Evolutionary conservation across 2,329 filamentous ascomycete genomes (phyloP).

Genomic region (Epichloe coenophiala): DNA sequence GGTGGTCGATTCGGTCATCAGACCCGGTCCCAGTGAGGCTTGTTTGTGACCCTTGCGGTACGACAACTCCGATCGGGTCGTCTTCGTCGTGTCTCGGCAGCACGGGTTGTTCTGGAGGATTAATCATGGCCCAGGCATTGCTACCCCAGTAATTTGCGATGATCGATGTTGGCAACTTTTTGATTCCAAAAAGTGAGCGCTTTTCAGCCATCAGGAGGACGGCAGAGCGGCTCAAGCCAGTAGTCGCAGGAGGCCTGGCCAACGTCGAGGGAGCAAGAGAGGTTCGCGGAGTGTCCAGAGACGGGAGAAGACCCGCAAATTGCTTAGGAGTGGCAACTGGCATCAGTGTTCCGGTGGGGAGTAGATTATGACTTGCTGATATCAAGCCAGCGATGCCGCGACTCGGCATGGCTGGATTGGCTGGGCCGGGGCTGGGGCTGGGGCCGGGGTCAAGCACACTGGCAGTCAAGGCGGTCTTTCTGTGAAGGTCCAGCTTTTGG

Average conservation of each 20-base stretch:
- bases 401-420: constrained; percentile 24
- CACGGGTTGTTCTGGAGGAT: constrained; percentile 16
- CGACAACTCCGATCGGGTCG: constrained; percentile 28
- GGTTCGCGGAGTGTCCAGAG: constrained; percentile 36
- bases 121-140: constrained; percentile 50
- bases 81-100: constrained; percentile 22
- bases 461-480: constrained; percentile 53
- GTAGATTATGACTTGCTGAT: constrained; percentile 66
- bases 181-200: constrained; percentile 51
- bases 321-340: constrained; percentile 17
- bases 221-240: constrained; percentile 74
- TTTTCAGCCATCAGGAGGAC: constrained; percentile 70
- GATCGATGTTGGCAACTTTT: constrained; percentile 68
- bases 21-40: constrained; percentile 12
- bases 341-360: constrained; percentile 36
- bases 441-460: constrained; percentile 19
- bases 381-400: constrained; percentile 75
- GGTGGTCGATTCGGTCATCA: constrained; percentile 28
- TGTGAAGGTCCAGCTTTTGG: constrained; percentile 80
- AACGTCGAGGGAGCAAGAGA: constrained; percentile 71
- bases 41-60: constrained; percentile 18
- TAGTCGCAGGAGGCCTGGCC: constrained; percentile 69
- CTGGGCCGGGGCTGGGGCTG: not conserved
- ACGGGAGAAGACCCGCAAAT: constrained; percentile 18
- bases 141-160: constrained; percentile 93